phyloP scores from a whole-genome alignment of 2,329 filamentous ascomycete genomes.

The Paecilomyces niveus region DNA sequence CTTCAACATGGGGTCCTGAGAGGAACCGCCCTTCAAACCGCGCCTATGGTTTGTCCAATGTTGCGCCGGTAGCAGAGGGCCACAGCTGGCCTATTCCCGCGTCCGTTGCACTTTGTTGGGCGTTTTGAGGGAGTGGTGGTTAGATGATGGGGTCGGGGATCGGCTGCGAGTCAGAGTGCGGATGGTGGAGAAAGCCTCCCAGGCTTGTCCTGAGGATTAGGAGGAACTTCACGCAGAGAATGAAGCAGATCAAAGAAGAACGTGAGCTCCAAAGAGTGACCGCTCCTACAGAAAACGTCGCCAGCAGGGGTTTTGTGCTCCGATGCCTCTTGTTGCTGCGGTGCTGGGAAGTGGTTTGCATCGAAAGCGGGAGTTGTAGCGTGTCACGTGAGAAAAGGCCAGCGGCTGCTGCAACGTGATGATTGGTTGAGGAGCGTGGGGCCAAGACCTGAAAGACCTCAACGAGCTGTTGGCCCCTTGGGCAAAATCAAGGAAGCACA shows the following conservation, averaged over 20 bases:
- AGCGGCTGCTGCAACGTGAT: constrained; percentile 8
- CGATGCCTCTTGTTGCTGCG: constrained; percentile 19
- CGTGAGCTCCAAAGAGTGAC: neutral
- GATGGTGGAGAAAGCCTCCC: constrained; percentile 9
- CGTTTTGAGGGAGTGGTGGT: constrained; percentile 9
- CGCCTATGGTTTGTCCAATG: neutral
- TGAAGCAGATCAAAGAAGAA: constrained; percentile 4
- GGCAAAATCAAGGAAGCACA: neutral
- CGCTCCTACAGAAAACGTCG: neutral
- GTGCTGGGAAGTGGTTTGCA: constrained; percentile 30
- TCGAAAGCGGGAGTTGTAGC: constrained; percentile 30
- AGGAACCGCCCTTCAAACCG: constrained; percentile 21
- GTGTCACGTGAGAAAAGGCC: constrained; percentile 22
- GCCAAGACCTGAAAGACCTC: constrained; percentile 14
- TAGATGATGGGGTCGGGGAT: constrained; percentile 14
- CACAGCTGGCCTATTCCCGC: constrained; percentile 8
- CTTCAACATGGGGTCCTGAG: constrained; percentile 41
- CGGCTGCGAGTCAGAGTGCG: constrained; percentile 20
- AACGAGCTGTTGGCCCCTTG: neutral
- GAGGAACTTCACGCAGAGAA: constrained; percentile 6
- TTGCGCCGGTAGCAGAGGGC: constrained; percentile 9
- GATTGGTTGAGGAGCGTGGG: constrained; percentile 15
- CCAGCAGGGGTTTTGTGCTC: constrained; percentile 2
- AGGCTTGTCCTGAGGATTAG: constrained; percentile 9
- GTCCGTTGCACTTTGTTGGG: constrained; percentile 4